Evolutionary conservation across 2,329 filamentous ascomycete species (phyloP).

Genomic region (Endothia cerciana): DNA sequence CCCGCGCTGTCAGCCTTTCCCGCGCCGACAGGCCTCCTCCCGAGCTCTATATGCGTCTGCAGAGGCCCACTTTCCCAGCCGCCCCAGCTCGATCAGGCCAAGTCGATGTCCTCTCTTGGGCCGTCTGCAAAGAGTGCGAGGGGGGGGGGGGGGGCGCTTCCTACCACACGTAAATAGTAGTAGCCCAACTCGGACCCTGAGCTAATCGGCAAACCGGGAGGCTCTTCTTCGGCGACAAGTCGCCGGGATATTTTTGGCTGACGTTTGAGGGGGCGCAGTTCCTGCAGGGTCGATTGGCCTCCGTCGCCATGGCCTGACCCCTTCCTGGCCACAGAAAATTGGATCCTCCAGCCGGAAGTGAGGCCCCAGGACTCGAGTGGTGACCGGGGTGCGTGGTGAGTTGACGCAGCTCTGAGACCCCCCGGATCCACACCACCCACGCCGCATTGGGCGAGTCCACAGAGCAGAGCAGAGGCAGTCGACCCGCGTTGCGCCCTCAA

Average conservation of each 20-base stretch:
- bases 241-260: slow-evolving; percentile 15
- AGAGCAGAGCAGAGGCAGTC: neutral
- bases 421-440: neutral
- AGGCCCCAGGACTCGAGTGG: neutral
- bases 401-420: slow-evolving; percentile 7
- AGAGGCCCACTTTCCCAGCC: neutral
- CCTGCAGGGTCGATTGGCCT: slow-evolving; percentile 21
- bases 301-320: slow-evolving; percentile 1
- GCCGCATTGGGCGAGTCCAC: neutral
- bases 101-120: neutral
- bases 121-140: no score
- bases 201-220: neutral
- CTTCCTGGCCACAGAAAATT: neutral
- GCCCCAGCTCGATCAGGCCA: neutral
- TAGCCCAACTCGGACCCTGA: no score
- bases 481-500: slow-evolving; percentile 17
- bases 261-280: slow-evolving; percentile 24
- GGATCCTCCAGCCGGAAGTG: neutral
- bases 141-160: neutral
- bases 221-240: neutral
- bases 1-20: neutral
- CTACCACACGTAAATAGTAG: no score
- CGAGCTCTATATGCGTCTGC: neutral
- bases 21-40: neutral
- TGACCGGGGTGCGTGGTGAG: neutral